Conservation (phyloP, 2,329 filamentous ascomycete species). For the Metarhizium robertsii region DNA sequence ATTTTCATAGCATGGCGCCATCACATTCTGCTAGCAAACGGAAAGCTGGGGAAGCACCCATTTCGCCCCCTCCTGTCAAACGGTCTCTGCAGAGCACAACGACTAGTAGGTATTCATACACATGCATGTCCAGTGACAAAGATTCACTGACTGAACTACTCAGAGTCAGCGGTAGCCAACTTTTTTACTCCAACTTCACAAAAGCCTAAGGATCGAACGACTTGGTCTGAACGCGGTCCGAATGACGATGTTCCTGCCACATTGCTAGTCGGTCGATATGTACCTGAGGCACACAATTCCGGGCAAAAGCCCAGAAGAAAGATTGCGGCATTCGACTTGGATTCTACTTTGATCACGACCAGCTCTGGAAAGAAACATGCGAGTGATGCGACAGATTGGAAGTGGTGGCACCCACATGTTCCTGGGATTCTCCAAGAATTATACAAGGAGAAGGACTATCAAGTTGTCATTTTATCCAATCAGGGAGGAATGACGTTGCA, state of each 20-base stretch:
- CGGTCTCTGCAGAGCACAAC: constrained; percentile 42
- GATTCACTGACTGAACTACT: constrained; percentile 10
- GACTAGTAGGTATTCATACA: constrained; percentile 31
- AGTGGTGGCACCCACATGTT: constrained; percentile 78
- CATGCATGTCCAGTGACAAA: neutral
- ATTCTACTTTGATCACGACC: constrained; percentile 78
- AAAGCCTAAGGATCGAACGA: constrained; percentile 67
- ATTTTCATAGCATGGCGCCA: constrained; percentile 15
- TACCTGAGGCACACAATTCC: constrained; percentile 30
- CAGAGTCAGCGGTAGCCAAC: constrained; percentile 61
- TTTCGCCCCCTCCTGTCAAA: constrained; percentile 46
- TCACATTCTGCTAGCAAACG: constrained; percentile 20
- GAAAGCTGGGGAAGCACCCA: constrained; percentile 28
- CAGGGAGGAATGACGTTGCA: constrained; percentile 76
- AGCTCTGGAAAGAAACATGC: constrained; percentile 74
- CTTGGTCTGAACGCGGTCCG: constrained; percentile 59
- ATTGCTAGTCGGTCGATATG: constrained; percentile 68
- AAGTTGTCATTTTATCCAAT: constrained; percentile 76
- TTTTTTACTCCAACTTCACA: constrained; percentile 87
- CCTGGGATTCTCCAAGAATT: constrained; percentile 58
- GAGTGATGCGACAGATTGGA: constrained; percentile 70
- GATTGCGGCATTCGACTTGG: constrained; percentile 66
- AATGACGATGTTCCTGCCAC: constrained; percentile 40
- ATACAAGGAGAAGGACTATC: constrained; percentile 59
- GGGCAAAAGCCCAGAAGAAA: constrained; percentile 33